Conservation (phyloP, 495 filamentous ascomycete species). For the Penicillium canescens region DNA sequence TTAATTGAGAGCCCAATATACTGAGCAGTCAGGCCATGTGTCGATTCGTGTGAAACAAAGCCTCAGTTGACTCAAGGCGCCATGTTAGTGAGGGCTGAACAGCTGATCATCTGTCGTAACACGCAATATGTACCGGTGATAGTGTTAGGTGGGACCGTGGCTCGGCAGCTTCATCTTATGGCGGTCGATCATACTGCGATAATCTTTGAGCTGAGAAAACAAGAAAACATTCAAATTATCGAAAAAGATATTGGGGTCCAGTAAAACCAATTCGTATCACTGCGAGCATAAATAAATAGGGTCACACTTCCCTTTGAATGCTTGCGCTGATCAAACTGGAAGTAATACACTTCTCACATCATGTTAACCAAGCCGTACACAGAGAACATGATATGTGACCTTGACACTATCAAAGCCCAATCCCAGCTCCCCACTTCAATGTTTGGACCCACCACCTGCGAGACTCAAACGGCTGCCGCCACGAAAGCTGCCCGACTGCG, state of each 20-base stretch:
- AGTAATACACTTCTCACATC: not conserved
- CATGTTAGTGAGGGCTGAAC: not conserved
- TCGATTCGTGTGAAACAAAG: not conserved
- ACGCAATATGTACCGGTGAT: not conserved
- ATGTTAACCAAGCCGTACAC: not conserved
- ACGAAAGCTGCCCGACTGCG: not conserved
- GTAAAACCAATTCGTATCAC: not conserved
- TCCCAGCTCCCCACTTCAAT: conserved; percentile 1
- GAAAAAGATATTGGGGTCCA: too few species aligned
- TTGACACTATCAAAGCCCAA: conserved; percentile 10
- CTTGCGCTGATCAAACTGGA: not conserved
- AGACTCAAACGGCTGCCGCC: not conserved
- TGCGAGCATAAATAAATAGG: not conserved
- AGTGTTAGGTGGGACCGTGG: not conserved
- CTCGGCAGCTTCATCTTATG: not conserved
- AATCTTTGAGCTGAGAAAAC: not conserved
- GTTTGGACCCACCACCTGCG: not conserved
- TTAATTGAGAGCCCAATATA: not conserved
- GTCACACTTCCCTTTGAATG: not conserved
- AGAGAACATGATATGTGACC: conserved; percentile 5
- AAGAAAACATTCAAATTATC: too few species aligned
- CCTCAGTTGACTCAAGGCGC: not conserved
- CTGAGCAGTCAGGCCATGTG: not conserved
- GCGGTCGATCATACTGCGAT: not conserved
- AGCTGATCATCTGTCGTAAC: not conserved